A percentile compares a stretch with the other conserved stretches of the same genome.
These are phyloP conservation scores for Hypoxylon sp. DNA, from an alignment of 2,329 filamentous ascomycete species.

Conservation along the genomic window DNA sequence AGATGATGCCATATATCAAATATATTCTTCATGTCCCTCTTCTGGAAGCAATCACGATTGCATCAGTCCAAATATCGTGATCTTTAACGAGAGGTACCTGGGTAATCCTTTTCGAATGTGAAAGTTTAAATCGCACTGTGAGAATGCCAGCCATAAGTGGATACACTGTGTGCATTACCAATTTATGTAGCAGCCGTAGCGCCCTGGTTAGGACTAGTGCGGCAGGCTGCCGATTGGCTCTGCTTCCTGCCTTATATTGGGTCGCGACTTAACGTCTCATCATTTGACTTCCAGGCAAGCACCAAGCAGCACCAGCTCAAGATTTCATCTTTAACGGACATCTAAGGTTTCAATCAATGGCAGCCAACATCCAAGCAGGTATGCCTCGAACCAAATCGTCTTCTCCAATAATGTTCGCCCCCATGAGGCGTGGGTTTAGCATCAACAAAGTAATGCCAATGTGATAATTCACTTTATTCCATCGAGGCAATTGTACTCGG, in stretches of 20 bases:
- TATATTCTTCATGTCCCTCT: slow-evolving; percentile 18
- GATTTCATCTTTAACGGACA: not conserved
- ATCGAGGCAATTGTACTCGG: not conserved
- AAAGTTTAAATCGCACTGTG: slow-evolving; percentile 18
- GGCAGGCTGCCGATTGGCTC: slow-evolving; percentile 39
- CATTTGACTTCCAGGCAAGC: not conserved
- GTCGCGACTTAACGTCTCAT: not conserved
- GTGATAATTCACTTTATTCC: not conserved
- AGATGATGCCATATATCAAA: slow-evolving; percentile 28
- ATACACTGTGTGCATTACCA: slow-evolving; percentile 14
- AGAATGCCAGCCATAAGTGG: not conserved
- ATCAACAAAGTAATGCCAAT: not conserved
- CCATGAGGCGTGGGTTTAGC: not conserved
- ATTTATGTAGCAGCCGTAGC: not conserved
- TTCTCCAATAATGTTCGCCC: not conserved
- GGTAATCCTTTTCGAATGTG: not conserved
- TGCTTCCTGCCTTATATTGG: not conserved
- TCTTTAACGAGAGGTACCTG: not conserved
- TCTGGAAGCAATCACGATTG: not conserved
- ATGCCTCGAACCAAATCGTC: not conserved
- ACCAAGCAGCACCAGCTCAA: not conserved
- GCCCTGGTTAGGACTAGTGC: slow-evolving; percentile 1
- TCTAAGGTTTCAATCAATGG: slow-evolving; percentile 1
- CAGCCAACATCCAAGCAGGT: not conserved
- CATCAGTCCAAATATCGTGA: not conserved